Evolutionary conservation across 2,329 filamentous ascomycete genomes (phyloP), one percentile per base, ranked within the genome.

Genomic region (Claviceps digitariae): DNA sequence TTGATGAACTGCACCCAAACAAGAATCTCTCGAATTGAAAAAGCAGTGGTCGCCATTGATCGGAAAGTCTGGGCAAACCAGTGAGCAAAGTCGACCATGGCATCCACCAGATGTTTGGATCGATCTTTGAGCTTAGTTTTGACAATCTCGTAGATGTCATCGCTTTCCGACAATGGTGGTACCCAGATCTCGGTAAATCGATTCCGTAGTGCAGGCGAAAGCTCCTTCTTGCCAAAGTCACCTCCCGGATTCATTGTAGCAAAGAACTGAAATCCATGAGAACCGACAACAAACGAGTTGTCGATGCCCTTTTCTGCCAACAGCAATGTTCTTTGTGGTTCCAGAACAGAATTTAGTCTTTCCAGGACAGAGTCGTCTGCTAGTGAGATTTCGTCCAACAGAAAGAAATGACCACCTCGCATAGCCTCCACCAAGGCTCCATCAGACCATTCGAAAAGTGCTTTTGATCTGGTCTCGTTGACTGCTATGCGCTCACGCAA

Each of bases 171-270:
- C 55, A 97, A 72, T 1, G 90, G 80, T 1, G 93, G 90, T 0
- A 97, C 93, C 93, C 93, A 98, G 9, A 99, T 96, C 68, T 99
- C 93, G 0, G 93, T 99, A 66, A 99, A 95, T 56, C 93, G 87
- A 66, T 99, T 98, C 47, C 93, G 81, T 55, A 99, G 73, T 15
- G 93, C 94, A 3, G 93, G 93, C 1, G 93, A 98, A 13, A 99
- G 77, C 67, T 99, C 93, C 60, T 91, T 89, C 72, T 99, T 99
- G 58, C 93, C 93, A 66, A 97, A 98, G 64, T 99, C 93, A 47
- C 94, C 93, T 50, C 94, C 94, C 9, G 93, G 93, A 60, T 99
- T 99, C 93, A 99, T 99, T 0, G 93, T 98, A 3, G 93, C 91
- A 55, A 98, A 81, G 68, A 98, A 96, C 63, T 98, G 90, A 68